Conservation (phyloP, 768 basidiomycete species). For the Collybia nuda region DNA sequence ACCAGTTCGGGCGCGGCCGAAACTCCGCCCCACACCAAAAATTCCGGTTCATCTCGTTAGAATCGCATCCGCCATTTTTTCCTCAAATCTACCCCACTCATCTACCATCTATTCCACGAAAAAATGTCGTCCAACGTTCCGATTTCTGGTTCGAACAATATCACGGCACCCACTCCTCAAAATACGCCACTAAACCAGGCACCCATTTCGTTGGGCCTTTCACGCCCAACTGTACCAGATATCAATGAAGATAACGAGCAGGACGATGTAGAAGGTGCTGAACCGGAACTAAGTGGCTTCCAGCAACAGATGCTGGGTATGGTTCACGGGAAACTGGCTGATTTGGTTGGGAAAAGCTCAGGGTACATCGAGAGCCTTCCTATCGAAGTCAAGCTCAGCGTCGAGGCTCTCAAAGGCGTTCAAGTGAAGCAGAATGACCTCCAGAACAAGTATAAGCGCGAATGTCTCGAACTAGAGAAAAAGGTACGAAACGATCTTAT, state of each 20-base stretch:
- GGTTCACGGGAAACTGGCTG: constrained; percentile 85
- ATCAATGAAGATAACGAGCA: constrained; percentile 81
- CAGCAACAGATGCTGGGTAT: constrained; percentile 76
- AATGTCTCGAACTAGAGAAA: constrained; percentile 94
- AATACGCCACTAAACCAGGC: constrained; percentile 87
- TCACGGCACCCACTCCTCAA: constrained; percentile 90
- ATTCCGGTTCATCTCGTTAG: neutral
- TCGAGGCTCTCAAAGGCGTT: constrained; percentile 93
- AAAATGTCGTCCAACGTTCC: constrained; percentile 70
- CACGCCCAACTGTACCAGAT: constrained; percentile 86
- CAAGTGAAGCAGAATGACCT: constrained; percentile 90
- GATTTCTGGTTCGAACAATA: constrained; percentile 50
- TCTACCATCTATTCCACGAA: constrained; percentile 2
- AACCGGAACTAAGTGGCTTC: constrained; percentile 36
- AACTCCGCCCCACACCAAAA: constrained; percentile 13
- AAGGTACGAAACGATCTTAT: constrained; percentile 55
- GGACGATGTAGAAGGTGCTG: constrained; percentile 55
- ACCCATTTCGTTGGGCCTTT: constrained; percentile 75
- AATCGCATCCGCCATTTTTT: constrained; percentile 13
- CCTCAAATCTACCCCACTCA: constrained; percentile 10
- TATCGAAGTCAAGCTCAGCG: constrained; percentile 72
- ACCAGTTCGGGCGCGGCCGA: constrained; percentile 12
- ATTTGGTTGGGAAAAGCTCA: constrained; percentile 86
- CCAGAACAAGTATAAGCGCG: constrained; percentile 92
- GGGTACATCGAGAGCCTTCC: constrained; percentile 94